Evolutionary conservation across 1,139 yeast species (phyloP), one percentile per base, ranked within the genome.

Genomic region (Blastobotrys serpentis): DNA sequence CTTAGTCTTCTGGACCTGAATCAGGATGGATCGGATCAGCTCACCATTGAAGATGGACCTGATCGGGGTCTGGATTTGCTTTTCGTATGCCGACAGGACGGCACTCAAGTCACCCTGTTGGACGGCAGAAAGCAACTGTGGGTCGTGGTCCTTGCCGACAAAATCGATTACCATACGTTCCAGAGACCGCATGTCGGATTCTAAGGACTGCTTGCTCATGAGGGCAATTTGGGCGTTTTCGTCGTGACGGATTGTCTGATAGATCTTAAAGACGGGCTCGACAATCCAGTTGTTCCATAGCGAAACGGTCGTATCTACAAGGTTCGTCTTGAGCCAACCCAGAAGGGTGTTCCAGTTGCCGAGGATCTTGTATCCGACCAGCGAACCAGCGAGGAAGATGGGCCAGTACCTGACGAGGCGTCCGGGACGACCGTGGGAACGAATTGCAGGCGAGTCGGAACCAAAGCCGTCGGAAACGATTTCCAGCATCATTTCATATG

Each of bases 1-100:
- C 68, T 92, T 92, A 11, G 96, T 85, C 68, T 92, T 92, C 65
- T 92, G 98, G 7, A 92, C 73, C 66, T 92, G 98, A 52, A 92
- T 90, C 59, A 92, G 69, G 42, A 92, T 68, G 10, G 92, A 82
- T 45, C 96, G 76, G 6, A 89, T 69, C 54, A 92, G 74, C 46
- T 82, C 78, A 2, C 98, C 98, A 6, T 73, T 69, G 3, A 87
- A 56, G 1, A 76, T 58, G 34, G 84, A 82, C 51, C 73, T 76
- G 46, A 89, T 65, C 0, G 98, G 98, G 8, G 74, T 68, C 53
- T 81, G 79, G 52, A 92, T 71, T 59, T 89, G 94, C 29, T 71
- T 63, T 61, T 92, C 98, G 64, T 92, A 92, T 36, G 81, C 78
- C 43, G 81, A 77, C 85, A 92, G 81, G 46, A 92, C 80, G 46